These are phyloP conservation scores for Emergomyces pasteurianus DNA, from an alignment of 2,329 filamentous ascomycete species.

Conservation along the genomic window DNA sequence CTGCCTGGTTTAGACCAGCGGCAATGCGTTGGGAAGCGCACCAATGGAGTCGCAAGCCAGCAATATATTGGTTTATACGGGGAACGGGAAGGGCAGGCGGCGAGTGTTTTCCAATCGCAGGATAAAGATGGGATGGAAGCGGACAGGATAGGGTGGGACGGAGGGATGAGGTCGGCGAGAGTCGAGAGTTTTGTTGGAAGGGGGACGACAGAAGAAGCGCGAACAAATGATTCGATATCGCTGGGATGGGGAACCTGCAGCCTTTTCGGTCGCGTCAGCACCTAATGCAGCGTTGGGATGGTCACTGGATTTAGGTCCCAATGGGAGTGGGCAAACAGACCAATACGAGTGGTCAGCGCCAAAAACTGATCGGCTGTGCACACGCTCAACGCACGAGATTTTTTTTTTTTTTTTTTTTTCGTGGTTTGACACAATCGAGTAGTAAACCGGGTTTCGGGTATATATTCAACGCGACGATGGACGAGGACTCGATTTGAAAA, in stretches of 20 bases:
- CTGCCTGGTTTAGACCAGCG: constrained; percentile 3
- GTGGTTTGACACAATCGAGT: constrained; percentile 1
- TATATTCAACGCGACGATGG: neutral
- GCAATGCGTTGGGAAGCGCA: neutral
- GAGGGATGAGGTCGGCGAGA: neutral
- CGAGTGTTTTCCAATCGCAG: constrained; percentile 5
- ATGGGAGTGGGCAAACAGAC: constrained; percentile 4
- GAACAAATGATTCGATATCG: constrained; percentile 30
- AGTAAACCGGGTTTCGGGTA: neutral
- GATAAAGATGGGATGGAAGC: constrained; percentile 8
- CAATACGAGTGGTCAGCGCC: neutral
- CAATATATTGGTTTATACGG: neutral
- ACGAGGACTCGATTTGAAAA: neutral
- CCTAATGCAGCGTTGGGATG: constrained; percentile 25
- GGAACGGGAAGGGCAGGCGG: neutral
- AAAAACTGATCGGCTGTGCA: neutral
- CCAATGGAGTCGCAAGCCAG: constrained; percentile 1
- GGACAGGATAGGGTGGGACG: constrained; percentile 1
- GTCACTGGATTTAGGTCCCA: constrained; percentile 5
- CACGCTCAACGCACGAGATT: neutral
- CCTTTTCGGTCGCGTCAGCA: constrained; percentile 30
- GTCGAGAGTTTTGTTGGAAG: neutral
- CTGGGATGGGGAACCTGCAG: constrained; percentile 24
- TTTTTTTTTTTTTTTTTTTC: neutral
- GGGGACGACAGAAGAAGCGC: neutral